A percentile compares a stretch with the other conserved stretches of the same genome.
Conservation (phyloP, 495 filamentous ascomycete species). For the Geopyxis carbonaria region DNA sequence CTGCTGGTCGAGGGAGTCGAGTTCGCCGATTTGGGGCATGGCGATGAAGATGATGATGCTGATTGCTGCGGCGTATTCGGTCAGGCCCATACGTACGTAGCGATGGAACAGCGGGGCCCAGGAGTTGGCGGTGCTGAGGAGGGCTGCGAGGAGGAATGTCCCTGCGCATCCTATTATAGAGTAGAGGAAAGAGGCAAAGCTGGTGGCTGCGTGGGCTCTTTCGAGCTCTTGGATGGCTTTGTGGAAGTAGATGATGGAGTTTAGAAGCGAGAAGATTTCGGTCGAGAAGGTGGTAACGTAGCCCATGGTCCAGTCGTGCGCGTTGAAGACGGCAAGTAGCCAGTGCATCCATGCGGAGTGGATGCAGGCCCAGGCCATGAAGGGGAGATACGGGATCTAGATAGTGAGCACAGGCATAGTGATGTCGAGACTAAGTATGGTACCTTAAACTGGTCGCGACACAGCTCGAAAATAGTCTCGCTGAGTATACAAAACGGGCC, state of each 20-base stretch:
- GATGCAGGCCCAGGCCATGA: constrained; percentile 61
- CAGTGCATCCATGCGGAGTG: constrained; percentile 56
- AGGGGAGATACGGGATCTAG: constrained; percentile 48
- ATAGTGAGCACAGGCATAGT: not conserved
- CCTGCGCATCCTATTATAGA: constrained; percentile 54
- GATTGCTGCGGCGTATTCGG: constrained; percentile 55
- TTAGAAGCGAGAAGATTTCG: constrained; percentile 54
- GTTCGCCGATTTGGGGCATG: constrained; percentile 48
- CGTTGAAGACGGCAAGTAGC: constrained; percentile 52
- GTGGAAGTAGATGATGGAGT: constrained; percentile 60
- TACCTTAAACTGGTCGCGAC: constrained; percentile 40
- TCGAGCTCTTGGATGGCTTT: constrained; percentile 55
- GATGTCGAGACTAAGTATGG: too few relatives aligned
- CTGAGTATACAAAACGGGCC: constrained; percentile 58
- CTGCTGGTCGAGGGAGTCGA: constrained; percentile 43
- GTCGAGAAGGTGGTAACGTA: constrained; percentile 58
- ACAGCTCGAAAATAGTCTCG: constrained; percentile 51
- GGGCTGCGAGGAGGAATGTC: constrained; percentile 50
- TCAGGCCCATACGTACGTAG: constrained; percentile 46
- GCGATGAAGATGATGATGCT: constrained; percentile 53
- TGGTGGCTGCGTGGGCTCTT: constrained; percentile 39
- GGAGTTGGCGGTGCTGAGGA: constrained; percentile 43
- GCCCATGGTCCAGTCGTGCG: constrained; percentile 61
- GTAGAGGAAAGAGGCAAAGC: constrained; percentile 54
- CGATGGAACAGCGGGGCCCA: constrained; percentile 47